phyloP scores from a whole-genome alignment of 257 asterid species.

The Solanum lycopersicoides region DNA sequence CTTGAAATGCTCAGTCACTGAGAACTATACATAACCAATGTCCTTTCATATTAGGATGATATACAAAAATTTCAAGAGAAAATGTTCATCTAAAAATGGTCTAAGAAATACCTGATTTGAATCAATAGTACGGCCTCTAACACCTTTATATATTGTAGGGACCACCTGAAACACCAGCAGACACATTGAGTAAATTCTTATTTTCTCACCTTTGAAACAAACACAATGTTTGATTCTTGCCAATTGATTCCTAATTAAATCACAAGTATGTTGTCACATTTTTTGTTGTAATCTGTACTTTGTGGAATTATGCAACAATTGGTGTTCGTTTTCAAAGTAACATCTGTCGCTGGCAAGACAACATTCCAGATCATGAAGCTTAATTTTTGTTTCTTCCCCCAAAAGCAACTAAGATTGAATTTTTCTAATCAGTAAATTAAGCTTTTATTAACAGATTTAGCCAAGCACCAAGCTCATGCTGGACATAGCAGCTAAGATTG shows the following conservation, averaged over 20 bases:
- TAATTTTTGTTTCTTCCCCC: neutral
- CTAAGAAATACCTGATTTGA: conserved; percentile 72
- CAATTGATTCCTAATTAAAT: neutral
- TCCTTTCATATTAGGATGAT: neutral
- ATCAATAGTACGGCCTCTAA: conserved; percentile 63
- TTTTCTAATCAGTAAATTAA: neutral
- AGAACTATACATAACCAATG: conserved; percentile 53
- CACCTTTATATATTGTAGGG: conserved; percentile 70
- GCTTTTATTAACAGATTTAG: neutral
- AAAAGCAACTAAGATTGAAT: neutral
- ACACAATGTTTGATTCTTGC: neutral
- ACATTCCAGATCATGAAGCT: neutral
- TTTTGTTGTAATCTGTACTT: neutral
- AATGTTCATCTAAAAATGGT: neutral
- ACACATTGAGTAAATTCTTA: neutral
- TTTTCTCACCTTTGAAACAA: neutral
- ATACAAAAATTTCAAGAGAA: neutral
- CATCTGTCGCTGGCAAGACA: neutral
- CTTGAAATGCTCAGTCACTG: conserved; percentile 94
- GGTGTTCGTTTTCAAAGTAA: neutral
- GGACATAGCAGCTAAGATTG: neutral
- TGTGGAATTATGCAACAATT: neutral
- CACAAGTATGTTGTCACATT: neutral
- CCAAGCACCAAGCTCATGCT: neutral
- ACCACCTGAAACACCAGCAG: conserved; percentile 69